These are phyloP conservation scores for Hemerocallis citrina DNA, from an alignment of 106 monocot genomes.

Conservation along the genomic window DNA sequence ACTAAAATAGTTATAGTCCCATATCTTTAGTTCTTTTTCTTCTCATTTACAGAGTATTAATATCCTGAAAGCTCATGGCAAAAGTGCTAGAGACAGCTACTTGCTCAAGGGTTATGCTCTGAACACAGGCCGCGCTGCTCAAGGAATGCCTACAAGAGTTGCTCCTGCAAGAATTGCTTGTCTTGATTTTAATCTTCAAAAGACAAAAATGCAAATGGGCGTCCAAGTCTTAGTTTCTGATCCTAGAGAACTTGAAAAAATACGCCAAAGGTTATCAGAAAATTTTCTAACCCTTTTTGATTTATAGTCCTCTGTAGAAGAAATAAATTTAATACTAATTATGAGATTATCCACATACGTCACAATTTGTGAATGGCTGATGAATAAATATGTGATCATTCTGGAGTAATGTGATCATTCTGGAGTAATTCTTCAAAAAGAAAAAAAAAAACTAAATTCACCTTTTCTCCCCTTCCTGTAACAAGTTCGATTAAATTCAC, in stretches of 20 bases:
- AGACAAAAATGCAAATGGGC: constrained; percentile 99
- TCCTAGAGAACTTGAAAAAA: constrained; percentile 98
- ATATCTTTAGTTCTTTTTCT: neutral
- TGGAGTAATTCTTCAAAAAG: too few relatives aligned
- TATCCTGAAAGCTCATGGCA: constrained; percentile 97
- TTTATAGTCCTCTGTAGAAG: neutral
- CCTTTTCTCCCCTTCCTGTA: too few relatives aligned
- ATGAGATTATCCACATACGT: neutral
- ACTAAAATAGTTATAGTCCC: neutral
- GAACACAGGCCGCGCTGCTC: constrained; percentile 94
- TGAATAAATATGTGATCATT: too few relatives aligned
- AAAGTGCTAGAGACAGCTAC: constrained; percentile 91
- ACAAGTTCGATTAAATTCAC: neutral
- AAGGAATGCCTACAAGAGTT: constrained; percentile 95
- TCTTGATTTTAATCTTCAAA: constrained; percentile 97
- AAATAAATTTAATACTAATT: neutral
- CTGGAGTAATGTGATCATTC: too few relatives aligned
- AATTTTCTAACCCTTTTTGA: too few relatives aligned
- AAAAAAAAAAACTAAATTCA: too few relatives aligned
- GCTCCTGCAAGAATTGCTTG: constrained; percentile 95
- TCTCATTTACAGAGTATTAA: constrained; percentile 66
- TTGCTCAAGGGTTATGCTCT: constrained; percentile 95
- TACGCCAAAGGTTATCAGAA: constrained; percentile 84
- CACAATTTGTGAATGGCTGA: too few relatives aligned
- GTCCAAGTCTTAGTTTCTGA: constrained; percentile 89